Base-by-base conservation (phyloP, 176 grass and related monocot genomes). In the Oryza coarctata region DNA sequence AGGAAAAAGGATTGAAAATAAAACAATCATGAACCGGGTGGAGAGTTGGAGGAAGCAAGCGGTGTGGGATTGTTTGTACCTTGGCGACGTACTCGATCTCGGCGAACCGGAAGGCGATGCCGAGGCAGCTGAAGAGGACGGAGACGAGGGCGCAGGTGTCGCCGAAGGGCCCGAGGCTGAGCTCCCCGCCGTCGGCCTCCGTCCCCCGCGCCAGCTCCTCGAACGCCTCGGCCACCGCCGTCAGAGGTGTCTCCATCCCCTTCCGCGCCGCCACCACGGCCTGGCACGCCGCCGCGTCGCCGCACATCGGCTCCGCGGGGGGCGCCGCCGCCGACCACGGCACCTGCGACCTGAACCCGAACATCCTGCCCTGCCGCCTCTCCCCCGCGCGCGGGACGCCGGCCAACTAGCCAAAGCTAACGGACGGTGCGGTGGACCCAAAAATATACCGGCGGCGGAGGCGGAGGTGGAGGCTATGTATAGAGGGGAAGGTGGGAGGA, bases 21-120 rank as follows among this genome's bases (percentile, higher is more conserved):
- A 0, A 35, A 39, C 13, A 20, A 14, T 20, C 17, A 12, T n/a
- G 35, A 33, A 30, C 2, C 35, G 13, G 68, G 69, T 87, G 28
- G 18, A n/a, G 50, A 55, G 1, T 17, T 14, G 2, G 12, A 43
- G 43, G 47, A 40, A 28, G 10, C 0, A 38, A 33, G 31, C 43
- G 12, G 43, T 45, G 14, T 49, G 45, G 45, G 45, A 45, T 38
- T 32, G 31, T 7, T 9, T 71, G 30, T 71, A 99, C 93, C 91
- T 99, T 99, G 82, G 96, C 61, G 83, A 92, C 89, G 65, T 99
- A 99, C 85, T 99, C 93, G 66, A 93, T 86, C 93, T 99, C 96
- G 50, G 93, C 93, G 79, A 99, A 99, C 84, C 80, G 95, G 88
- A 99, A 99, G 27, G 96, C 96, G 40, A 99, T 85, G 44, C 96